Base-by-base conservation (phyloP, 2,329 filamentous ascomycete species). In the Diplodia sapinea region DNA sequence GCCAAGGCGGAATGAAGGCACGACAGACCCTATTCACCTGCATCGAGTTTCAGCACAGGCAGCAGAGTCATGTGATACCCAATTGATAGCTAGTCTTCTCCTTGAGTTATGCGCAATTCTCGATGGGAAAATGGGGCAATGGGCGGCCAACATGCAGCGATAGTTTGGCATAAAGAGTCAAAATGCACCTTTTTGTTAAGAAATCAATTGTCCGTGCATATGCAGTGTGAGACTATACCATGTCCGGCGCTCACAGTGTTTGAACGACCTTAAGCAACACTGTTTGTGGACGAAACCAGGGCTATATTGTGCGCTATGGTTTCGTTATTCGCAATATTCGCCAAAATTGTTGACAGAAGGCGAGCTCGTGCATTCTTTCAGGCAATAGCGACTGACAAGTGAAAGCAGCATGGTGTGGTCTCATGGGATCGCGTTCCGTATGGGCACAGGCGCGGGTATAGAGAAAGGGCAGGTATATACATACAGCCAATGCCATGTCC, bases 1-100 rank as follows among this genome's bases (percentile, higher is more conserved):
- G 55, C 63, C 50, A 67, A 67, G 49, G 65, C 65, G 1, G 65
- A 67, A n/a, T 67, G 62, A 65, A 31, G 40, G 2, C n/a, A 4
- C 8, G n/a, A 20, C 38, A n/a, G 26, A 12, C 5, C 36, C 23
- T 33, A 17, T 11, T 29, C 6, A 7, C 17, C 54, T 4, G 20
- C 9, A 13, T 15, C 20, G 4, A 23, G 2, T 5, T 33, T n/a
- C 8, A 31, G 29, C 6, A n/a, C 17, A 20, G 4, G 26, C 15
- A 31, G 5, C 15, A 40, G 31, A 9, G n/a, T 23, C 13, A n/a
- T 9, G 36, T 17, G 54, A 56, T 56, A 56, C 54, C 54, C 54
- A 56, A 26, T 4, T 23, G 13, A 56, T 26, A 56, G 31, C 54
- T 56, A 23, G 29, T 38, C 33, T 38, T 40, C 3, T n/a, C 13